Conservation (phyloP, 768 basidiomycete genomes). For the Suillus plorans region DNA sequence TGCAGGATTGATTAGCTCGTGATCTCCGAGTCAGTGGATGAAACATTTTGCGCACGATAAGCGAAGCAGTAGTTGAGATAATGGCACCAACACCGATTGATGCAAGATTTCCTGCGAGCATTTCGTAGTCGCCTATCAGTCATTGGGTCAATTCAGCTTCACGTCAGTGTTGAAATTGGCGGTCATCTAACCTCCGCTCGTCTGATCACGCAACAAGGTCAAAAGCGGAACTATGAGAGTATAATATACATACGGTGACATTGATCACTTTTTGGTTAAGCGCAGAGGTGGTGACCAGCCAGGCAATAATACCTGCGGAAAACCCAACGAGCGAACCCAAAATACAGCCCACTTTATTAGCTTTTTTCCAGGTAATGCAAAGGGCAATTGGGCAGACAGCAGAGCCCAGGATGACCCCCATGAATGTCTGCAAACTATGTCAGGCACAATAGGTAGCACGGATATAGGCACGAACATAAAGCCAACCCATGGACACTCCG, state of each 20-base stretch:
- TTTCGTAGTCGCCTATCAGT: conserved; percentile 49
- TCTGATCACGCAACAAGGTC: conserved; percentile 27
- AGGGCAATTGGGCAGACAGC: conserved; percentile 87
- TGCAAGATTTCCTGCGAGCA: conserved; percentile 90
- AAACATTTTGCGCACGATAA: conserved; percentile 47
- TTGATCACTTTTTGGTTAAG: conserved; percentile 72
- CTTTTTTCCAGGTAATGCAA: conserved; percentile 81
- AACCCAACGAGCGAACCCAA: conserved; percentile 71
- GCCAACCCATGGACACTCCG: conserved; percentile 92
- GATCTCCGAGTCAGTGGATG: not conserved
- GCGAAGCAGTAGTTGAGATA: conserved; percentile 61
- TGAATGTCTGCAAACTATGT: conserved; percentile 60
- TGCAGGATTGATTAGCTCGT: conserved; percentile 21
- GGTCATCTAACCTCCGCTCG: conserved; percentile 50
- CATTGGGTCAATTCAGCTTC: not conserved
- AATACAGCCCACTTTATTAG: conserved; percentile 84
- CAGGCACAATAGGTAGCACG: not conserved
- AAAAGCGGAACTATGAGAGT: conserved; percentile 3
- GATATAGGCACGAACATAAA: conserved; percentile 62
- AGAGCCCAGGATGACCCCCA: conserved; percentile 84
- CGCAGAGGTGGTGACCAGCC: conserved; percentile 79
- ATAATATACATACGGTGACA: conserved; percentile 50
- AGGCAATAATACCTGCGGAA: conserved; percentile 67
- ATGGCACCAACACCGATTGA: conserved; percentile 82
- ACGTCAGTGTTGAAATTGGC: not conserved